Evolutionary conservation across 208 protist species (phyloP), one percentile per base, ranked within the genome.

Genomic region (Acanthamoeba castellanii): DNA sequence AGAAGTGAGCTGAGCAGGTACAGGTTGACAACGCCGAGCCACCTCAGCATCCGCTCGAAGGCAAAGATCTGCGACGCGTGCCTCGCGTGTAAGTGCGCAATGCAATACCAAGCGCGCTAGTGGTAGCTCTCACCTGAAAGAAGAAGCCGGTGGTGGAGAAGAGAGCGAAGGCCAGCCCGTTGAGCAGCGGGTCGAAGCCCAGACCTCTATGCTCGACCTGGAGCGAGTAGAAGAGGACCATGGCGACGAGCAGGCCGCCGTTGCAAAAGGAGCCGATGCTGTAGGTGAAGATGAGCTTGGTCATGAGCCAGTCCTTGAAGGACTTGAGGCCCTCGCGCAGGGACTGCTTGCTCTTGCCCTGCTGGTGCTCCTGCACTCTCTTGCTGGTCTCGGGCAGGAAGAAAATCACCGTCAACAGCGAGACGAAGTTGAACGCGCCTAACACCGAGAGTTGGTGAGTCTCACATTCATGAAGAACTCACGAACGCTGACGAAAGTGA

Each of bases 221-320:
- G 13, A 81, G 30, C 25, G 72, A 81, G 42, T 50, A 81, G 42
- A 81, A 81, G 72, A 81, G 72, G 34, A 47, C 72, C 72, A 81
- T 81, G 72, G 42, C 34, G 9, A 81, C 72, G 27, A 81, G 72
- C 6, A 81, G 34, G 11, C 34, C 30, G 9, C 72, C 72, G 42
- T 81, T 81, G 72, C 72, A 81, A 20, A 81, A 81, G 27, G 72
- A 81, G 72, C 72, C 72, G 72, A 81, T 81, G 72, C 34, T 47
- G 42, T 50, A 32, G 9, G 34, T 50, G 34, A 47, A 37, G 42
- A 47, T 81, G 34, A 81, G 42, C 72, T 81, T 81, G 72, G 42
- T 37, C 34, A 81, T 37, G 11, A 47, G 34, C 72, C 72, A 50
- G 25, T 81, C 72, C 42, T 37, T 50, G 72, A 81, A 50, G 13